phyloP scores from a whole-genome alignment of 371 early-diverging fungal species.

The Actinomucor elegans region DNA sequence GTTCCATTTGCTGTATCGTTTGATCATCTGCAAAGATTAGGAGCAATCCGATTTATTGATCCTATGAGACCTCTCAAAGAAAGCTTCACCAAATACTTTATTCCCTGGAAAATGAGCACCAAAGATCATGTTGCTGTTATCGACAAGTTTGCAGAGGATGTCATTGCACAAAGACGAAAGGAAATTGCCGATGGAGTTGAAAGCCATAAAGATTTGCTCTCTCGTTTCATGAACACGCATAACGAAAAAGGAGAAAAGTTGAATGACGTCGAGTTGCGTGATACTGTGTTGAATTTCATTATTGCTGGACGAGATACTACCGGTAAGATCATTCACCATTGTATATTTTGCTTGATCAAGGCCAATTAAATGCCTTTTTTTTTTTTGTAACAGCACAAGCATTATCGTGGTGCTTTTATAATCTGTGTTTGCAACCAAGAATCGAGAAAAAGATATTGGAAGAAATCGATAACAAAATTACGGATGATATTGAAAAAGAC shows the following conservation, averaged over 20 bases:
- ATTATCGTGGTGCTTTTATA: constrained; percentile 65
- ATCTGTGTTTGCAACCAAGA: constrained; percentile 44
- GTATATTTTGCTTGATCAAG: too few species aligned
- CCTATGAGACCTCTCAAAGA: constrained; percentile 37
- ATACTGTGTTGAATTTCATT: constrained; percentile 50
- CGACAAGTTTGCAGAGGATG: constrained; percentile 41
- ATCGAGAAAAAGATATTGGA: constrained; percentile 41
- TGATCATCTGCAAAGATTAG: constrained; percentile 40
- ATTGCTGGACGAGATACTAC: constrained; percentile 72
- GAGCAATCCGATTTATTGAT: constrained; percentile 25
- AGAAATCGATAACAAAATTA: constrained; percentile 41
- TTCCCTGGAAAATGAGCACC: constrained; percentile 32
- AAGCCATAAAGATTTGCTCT: constrained; percentile 33
- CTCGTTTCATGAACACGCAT: constrained; percentile 32
- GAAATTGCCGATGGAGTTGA: constrained; percentile 21
- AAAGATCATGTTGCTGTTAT: constrained; percentile 34
- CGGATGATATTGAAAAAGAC: constrained; percentile 31
- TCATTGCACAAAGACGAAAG: constrained; percentile 41
- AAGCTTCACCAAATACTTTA: constrained; percentile 25
- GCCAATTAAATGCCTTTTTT: too few species aligned
- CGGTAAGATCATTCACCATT: too few species aligned
- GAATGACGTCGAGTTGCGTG: constrained; percentile 47
- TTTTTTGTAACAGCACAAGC: constrained; percentile 77
- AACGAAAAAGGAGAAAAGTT: constrained; percentile 40
- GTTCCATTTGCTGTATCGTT: constrained; percentile 55